Percentiles rank a stretch among this genome's conserved stretches.
Conservation (phyloP, 2,329 filamentous ascomycete genomes). For the Lecanicillium sp. region DNA sequence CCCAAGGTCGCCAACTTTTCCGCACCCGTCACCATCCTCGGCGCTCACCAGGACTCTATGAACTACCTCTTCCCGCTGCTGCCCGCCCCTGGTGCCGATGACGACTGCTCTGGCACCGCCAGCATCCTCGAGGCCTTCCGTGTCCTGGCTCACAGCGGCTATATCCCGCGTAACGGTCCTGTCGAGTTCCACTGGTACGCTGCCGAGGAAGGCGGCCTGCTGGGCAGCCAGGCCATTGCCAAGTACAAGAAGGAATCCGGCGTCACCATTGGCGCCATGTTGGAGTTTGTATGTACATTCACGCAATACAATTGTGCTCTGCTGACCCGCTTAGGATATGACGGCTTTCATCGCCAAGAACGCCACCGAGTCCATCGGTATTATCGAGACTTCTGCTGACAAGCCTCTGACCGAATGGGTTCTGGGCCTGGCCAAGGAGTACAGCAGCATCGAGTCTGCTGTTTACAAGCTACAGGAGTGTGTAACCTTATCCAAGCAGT, state of each 20-base stretch:
- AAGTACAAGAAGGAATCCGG: slow-evolving; percentile 56
- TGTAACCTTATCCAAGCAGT: not conserved
- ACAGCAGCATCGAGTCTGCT: slow-evolving; percentile 29
- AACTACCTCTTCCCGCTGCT: slow-evolving; percentile 65
- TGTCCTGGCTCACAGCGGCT: slow-evolving; percentile 48
- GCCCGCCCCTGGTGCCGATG: slow-evolving; percentile 66
- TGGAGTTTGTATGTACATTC: slow-evolving; percentile 42
- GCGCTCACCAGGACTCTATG: slow-evolving; percentile 68
- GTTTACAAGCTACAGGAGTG: slow-evolving; percentile 28
- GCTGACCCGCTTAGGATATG: slow-evolving; percentile 39
- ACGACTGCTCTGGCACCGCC: slow-evolving; percentile 66
- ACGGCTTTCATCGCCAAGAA: slow-evolving; percentile 32
- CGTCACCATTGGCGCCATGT: slow-evolving; percentile 64
- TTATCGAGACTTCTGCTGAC: slow-evolving; percentile 34
- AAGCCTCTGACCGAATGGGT: slow-evolving; percentile 31
- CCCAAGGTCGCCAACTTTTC: slow-evolving; percentile 30
- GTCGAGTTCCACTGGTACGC: slow-evolving; percentile 77
- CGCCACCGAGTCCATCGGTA: slow-evolving; percentile 33
- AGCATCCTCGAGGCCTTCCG: slow-evolving; percentile 68
- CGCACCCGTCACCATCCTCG: slow-evolving; percentile 46
- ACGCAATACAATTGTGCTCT: slow-evolving; percentile 50
- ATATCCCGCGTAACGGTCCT: slow-evolving; percentile 30
- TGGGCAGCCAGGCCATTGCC: slow-evolving; percentile 61
- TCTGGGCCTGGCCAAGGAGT: slow-evolving; percentile 28
- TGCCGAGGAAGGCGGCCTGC: slow-evolving; percentile 68